Conservation (phyloP, 176 grass and related monocot genomes). For the Miscanthus lutarioriparius region DNA sequence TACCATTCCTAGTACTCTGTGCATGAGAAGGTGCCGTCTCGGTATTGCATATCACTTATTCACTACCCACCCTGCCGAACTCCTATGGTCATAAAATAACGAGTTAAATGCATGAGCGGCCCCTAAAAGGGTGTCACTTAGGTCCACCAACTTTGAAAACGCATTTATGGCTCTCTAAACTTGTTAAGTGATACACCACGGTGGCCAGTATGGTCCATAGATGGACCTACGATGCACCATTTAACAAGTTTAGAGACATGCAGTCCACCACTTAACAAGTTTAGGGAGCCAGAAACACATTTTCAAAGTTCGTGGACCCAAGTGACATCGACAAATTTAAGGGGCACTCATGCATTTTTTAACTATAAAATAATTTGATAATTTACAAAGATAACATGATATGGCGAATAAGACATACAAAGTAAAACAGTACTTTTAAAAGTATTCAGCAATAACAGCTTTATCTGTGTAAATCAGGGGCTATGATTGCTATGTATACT, state of each 20-base stretch:
- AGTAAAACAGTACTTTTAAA: not conserved
- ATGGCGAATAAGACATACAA: not conserved
- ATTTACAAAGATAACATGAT: not conserved
- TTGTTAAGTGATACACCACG: too few relatives aligned
- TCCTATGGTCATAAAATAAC: not conserved
- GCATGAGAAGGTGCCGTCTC: not conserved
- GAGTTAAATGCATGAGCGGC: not conserved
- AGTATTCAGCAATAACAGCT: not conserved
- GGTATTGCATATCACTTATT: not conserved
- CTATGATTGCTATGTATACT: not conserved
- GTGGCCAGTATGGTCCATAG: too few relatives aligned
- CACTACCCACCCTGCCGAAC: not conserved
- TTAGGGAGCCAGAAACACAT: not conserved
- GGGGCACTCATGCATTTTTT: not conserved
- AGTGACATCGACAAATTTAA: not conserved
- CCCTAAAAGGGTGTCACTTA: not conserved
- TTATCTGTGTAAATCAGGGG: not conserved
- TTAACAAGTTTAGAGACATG: too few relatives aligned
- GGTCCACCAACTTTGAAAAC: not conserved
- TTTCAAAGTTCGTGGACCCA: not conserved
- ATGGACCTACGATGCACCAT: too few relatives aligned
- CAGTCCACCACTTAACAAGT: too few relatives aligned
- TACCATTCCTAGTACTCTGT: not conserved
- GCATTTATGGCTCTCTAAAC: too few relatives aligned
- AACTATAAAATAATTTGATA: not conserved